Percentiles rank a stretch among this genome's conserved stretches.
phyloP scores from a whole-genome alignment of 805 yeast genomes.

The Maudiozyma bulderi region DNA sequence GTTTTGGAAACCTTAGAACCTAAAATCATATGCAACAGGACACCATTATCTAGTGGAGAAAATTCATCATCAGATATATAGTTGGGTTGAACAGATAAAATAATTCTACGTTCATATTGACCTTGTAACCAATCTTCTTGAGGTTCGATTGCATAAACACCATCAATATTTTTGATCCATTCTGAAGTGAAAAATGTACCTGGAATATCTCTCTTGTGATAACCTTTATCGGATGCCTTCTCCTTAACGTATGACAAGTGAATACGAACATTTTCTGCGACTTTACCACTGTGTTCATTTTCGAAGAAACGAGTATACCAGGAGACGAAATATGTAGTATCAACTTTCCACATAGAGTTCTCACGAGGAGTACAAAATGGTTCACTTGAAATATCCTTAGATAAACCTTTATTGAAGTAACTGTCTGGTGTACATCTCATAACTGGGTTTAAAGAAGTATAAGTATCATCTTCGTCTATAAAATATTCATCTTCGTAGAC shows the following conservation, averaged over 20 bases:
- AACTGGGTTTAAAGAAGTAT: conserved; percentile 63
- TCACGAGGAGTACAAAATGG: conserved; percentile 86
- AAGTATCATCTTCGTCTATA: conserved; percentile 63
- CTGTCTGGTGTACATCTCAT: conserved; percentile 78
- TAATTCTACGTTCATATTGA: conserved; percentile 42
- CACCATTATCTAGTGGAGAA: conserved; percentile 42
- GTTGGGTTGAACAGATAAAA: conserved; percentile 68
- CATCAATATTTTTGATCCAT: conserved; percentile 57
- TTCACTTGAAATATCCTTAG: conserved; percentile 44
- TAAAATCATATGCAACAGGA: conserved; percentile 36
- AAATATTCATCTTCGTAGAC: conserved; percentile 44
- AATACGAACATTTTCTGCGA: conserved; percentile 50
- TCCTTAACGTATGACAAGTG: conserved; percentile 62
- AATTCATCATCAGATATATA: conserved; percentile 57
- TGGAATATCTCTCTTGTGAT: conserved; percentile 36
- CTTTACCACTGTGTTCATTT: conserved; percentile 29
- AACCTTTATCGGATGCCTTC: conserved; percentile 44
- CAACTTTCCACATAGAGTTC: conserved; percentile 46
- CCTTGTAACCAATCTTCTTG: conserved; percentile 56
- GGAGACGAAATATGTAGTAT: conserved; percentile 59
- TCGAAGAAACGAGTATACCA: conserved; percentile 67
- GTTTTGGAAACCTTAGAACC: conserved; percentile 35
- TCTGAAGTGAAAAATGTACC: conserved; percentile 57
- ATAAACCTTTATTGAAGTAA: conserved; percentile 55
- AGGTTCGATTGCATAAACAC: conserved; percentile 54